Conservation (phyloP, 2,329 filamentous ascomycete genomes). For the Fusarium heterosporum region DNA sequence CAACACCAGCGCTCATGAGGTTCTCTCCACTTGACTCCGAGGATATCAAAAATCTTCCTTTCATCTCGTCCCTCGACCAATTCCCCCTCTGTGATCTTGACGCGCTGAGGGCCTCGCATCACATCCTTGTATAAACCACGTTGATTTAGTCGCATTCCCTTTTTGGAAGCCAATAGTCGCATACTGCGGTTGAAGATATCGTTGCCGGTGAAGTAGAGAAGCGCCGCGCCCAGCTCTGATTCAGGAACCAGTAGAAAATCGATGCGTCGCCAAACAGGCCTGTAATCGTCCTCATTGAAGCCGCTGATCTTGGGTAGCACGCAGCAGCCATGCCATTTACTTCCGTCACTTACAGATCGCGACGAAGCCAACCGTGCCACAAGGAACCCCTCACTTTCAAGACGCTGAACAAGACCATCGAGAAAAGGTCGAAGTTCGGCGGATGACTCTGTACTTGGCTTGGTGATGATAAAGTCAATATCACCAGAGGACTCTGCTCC, state of each 20-base stretch:
- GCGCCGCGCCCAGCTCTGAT: constrained; percentile 81
- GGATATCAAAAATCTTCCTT: constrained; percentile 80
- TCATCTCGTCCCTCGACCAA: constrained; percentile 81
- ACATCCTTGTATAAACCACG: constrained; percentile 80
- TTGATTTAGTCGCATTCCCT: constrained; percentile 88
- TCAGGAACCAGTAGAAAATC: constrained; percentile 87
- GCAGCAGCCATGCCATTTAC: constrained; percentile 91
- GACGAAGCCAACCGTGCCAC: constrained; percentile 74
- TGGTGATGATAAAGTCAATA: constrained; percentile 87
- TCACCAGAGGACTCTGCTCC: constrained; percentile 81
- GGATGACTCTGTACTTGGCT: constrained; percentile 64
- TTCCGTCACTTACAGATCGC: constrained; percentile 63
- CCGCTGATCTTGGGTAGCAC: constrained; percentile 66
- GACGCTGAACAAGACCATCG: constrained; percentile 68
- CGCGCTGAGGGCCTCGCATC: constrained; percentile 66
- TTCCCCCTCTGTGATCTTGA: constrained; percentile 74
- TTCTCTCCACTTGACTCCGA: constrained; percentile 87
- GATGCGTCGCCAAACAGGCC: constrained; percentile 78
- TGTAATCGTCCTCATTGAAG: constrained; percentile 50
- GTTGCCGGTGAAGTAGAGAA: constrained; percentile 97
- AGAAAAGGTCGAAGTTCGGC: constrained; percentile 72
- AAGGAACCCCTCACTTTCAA: constrained; percentile 74
- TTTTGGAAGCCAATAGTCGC: constrained; percentile 80
- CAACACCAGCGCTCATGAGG: constrained; percentile 81
- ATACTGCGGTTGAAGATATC: constrained; percentile 94